Conservation (phyloP, 140 eudicot genomes). For the Anethum foeniculum region DNA sequence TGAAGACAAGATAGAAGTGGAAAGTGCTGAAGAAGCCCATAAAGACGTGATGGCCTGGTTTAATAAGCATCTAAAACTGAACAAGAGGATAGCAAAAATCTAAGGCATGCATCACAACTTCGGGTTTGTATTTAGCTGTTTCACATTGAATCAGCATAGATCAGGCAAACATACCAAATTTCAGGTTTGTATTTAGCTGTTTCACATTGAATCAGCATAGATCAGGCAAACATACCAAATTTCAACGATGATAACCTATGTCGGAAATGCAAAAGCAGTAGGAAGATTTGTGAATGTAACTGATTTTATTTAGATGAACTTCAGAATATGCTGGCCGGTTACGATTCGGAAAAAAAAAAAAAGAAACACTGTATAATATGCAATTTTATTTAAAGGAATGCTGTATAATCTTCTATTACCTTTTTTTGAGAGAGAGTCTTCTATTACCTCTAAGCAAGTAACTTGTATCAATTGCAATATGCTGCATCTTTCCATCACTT, state of each 20-base stretch:
- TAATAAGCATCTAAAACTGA: slow-evolving; percentile 16
- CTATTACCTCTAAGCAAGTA: not conserved
- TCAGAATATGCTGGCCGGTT: not conserved
- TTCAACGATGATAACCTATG: not conserved
- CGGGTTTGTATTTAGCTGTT: not conserved
- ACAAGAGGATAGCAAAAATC: slow-evolving; percentile 1
- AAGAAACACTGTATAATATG: not conserved
- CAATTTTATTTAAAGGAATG: too few species aligned
- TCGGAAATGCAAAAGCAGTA: not conserved
- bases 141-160: not conserved
- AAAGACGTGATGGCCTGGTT: slow-evolving; percentile 29
- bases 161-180: too few species aligned
- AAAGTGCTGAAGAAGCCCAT: slow-evolving; percentile 33
- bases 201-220: not conserved
- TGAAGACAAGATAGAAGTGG: slow-evolving; percentile 23
- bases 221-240: too few species aligned
- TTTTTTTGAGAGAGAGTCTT: too few species aligned
- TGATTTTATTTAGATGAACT: not conserved
- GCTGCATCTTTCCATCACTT: not conserved
- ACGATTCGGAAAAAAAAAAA: not conserved
- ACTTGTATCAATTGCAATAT: not conserved
- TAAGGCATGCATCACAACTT: not conserved
- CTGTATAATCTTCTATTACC: not conserved
- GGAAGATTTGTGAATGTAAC: not conserved
- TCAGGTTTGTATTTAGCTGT: not conserved